Conservation (phyloP, 305 asterid species). For the Fraxinus nigra region DNA sequence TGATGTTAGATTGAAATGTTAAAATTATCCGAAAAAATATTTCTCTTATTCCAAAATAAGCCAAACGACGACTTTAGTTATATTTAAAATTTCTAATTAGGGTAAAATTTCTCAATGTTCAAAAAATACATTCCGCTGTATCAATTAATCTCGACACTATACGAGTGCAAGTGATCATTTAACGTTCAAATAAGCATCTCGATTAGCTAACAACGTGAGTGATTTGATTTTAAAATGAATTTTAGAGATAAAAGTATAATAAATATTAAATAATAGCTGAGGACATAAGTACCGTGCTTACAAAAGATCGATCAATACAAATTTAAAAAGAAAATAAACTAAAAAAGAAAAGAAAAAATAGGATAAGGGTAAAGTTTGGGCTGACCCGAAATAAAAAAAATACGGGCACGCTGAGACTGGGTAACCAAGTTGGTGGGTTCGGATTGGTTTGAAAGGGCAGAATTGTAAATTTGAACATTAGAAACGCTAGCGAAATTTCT, state of each 20-base stretch:
- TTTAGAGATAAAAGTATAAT: neutral
- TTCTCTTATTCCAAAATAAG: neutral
- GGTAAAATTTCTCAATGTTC: neutral
- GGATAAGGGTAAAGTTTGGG: neutral
- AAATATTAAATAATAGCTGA: neutral
- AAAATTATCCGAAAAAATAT: neutral
- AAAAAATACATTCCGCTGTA: neutral
- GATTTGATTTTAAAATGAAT: neutral
- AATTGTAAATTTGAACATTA: constrained; percentile 13
- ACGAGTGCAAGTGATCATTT: neutral
- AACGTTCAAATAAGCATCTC: neutral
- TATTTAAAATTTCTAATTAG: neutral
- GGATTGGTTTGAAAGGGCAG: constrained; percentile 26
- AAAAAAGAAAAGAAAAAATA: neutral
- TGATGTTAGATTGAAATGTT: neutral
- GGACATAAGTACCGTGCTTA: neutral
- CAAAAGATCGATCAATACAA: neutral
- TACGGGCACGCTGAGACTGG: neutral
- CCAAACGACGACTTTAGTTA: neutral
- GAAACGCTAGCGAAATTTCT: constrained; percentile 24
- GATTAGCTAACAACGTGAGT: neutral
- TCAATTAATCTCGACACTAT: neutral
- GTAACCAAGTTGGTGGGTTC: neutral
- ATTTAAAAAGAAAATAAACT: neutral
- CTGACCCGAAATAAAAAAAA: neutral